phyloP scores from a whole-genome alignment of 148 eudicot genomes.

The Polygonum maritimum region DNA sequence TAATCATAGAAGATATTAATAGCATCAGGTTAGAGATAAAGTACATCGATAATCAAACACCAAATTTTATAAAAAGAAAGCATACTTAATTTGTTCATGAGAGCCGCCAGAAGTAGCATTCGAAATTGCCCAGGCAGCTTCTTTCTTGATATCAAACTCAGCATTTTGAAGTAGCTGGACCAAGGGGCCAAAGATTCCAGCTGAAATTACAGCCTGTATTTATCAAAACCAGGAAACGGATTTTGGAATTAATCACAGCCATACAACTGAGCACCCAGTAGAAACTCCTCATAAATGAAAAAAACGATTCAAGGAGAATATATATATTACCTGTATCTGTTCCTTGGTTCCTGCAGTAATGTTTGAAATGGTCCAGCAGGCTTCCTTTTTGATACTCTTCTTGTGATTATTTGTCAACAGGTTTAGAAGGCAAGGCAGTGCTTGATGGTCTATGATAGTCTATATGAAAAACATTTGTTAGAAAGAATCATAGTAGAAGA shows the following conservation, averaged over 20 bases:
- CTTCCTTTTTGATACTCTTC: slow-evolving; percentile 86
- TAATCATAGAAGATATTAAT: slow-evolving; percentile 9
- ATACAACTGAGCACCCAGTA: neutral
- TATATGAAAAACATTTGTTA: slow-evolving; percentile 14
- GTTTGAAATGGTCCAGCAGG: slow-evolving; percentile 92
- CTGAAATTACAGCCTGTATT: slow-evolving; percentile 53
- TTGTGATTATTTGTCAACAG: slow-evolving; percentile 53
- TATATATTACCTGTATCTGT: slow-evolving; percentile 67
- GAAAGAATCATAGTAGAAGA: neutral
- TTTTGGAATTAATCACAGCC: neutral
- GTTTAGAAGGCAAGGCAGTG: slow-evolving; percentile 59
- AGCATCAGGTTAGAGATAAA: neutral
- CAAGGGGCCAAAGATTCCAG: slow-evolving; percentile 62
- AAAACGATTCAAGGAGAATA: neutral
- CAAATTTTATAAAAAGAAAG: neutral
- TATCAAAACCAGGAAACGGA: neutral
- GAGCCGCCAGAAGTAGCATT: slow-evolving; percentile 90
- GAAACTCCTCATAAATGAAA: neutral
- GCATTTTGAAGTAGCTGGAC: slow-evolving; percentile 69
- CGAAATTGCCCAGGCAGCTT: slow-evolving; percentile 92
- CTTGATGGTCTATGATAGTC: slow-evolving; percentile 61
- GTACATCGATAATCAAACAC: neutral
- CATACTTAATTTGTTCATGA: slow-evolving; percentile 77
- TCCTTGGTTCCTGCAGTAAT: slow-evolving; percentile 85
- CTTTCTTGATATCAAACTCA: slow-evolving; percentile 87